Conservation (phyloP, 495 filamentous ascomycete genomes). For the Pseudotulostoma volvatum region DNA sequence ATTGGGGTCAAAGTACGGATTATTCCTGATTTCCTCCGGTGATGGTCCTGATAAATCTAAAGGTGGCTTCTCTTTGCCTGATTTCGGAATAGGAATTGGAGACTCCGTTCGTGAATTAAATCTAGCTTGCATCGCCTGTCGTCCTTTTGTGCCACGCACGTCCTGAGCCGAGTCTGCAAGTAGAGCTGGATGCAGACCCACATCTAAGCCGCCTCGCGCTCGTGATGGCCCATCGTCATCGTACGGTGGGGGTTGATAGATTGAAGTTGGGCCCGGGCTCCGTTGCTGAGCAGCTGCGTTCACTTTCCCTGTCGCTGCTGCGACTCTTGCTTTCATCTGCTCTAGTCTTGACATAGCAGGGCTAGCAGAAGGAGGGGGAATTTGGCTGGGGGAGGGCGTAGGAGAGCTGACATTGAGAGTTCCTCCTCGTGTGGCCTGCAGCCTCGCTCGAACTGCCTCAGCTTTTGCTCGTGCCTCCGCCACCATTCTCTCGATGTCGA, state of each 20-base stretch:
- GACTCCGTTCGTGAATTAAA: slow-evolving; percentile 41
- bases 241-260: slow-evolving; percentile 24
- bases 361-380: slow-evolving; percentile 26
- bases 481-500: slow-evolving; percentile 43
- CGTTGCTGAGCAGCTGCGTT: slow-evolving; percentile 27
- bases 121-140: slow-evolving; percentile 35
- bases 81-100: slow-evolving; percentile 19
- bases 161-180: slow-evolving; percentile 56
- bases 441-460: slow-evolving; percentile 39
- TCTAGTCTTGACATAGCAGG: slow-evolving; percentile 35
- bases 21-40: slow-evolving; percentile 49
- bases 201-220: slow-evolving; percentile 65
- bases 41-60: slow-evolving; percentile 56
- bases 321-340: slow-evolving; percentile 70
- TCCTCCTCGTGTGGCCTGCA: slow-evolving; percentile 30
- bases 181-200: slow-evolving; percentile 74
- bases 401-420: slow-evolving; percentile 14
- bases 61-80: slow-evolving; percentile 34
- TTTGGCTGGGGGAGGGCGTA: slow-evolving; percentile 20
- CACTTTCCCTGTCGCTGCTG: slow-evolving; percentile 51
- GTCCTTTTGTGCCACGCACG: slow-evolving; percentile 42
- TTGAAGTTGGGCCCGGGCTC: slow-evolving; percentile 15
- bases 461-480: slow-evolving; percentile 47
- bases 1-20: slow-evolving; percentile 75
- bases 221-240: slow-evolving; percentile 33